Base-by-base conservation (phyloP, 305 asterid species). In the Euphrasia arctica region DNA sequence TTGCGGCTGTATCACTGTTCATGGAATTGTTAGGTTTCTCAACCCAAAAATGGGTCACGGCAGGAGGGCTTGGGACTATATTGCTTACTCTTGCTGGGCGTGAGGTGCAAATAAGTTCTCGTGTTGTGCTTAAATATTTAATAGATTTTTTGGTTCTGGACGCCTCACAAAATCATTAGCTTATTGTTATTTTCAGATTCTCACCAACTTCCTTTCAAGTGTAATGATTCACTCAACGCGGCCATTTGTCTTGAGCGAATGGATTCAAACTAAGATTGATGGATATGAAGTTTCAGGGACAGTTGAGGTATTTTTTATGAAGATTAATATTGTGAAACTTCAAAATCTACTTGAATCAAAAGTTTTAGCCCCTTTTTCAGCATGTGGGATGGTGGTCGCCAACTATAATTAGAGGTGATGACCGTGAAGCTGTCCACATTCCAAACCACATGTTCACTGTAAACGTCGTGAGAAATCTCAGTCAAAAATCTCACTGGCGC, bases 351-450 rank as follows among this genome's bases (percentile, higher is more conserved):
- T 9, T 9, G 9, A 32, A 39, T 6, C 11, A 39, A 48, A 48
- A 13, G 9, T 55, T 78, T 47, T 47, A 11, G 54, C 8, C 18
- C 8, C 52, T 54, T 18, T 65, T 61, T 67, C 76, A 93, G 99
- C 96, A 86, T 75, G 96, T 90, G 73, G 99, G 99, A 47, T 94
- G 99, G 99, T 94, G 99, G 99, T 94, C 99, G 25, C 99, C 95
- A 27, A 88, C 99, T 67, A 81, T 94, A 75, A 71, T 94, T 69
- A 83, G 99, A 82, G 97, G 93, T 25, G 99, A 94, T 61, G 95
- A 94, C 74, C 97, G 99, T 55, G 99, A 94, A 84, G 99, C 99
- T 58, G 83, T 90, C 74, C 94, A 94, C 82, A 86, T 94, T 76
- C 99, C 99, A 48, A 94, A 89, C 81, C 97, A 94, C 79, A 90